Conservation (phyloP, 805 yeast genomes). For the Debaryomyces tyrocola region DNA sequence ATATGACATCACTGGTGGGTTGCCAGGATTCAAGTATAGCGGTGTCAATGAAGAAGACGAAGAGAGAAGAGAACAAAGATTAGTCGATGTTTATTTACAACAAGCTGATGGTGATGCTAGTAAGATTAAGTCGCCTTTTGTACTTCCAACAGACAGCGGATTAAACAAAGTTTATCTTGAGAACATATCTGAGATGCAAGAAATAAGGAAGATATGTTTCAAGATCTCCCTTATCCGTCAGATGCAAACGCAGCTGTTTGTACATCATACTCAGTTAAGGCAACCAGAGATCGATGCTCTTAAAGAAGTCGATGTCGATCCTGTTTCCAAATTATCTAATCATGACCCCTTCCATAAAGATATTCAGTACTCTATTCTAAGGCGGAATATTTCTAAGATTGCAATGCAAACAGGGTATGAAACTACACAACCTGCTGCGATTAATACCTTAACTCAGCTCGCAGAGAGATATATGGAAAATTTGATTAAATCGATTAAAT, state of each 20-base stretch:
- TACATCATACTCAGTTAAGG: slow-evolving; percentile 71
- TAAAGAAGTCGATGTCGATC: slow-evolving; percentile 75
- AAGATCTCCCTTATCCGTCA: slow-evolving; percentile 85
- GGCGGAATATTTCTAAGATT: slow-evolving; percentile 70
- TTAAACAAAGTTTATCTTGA: slow-evolving; percentile 57
- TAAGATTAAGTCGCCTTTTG: slow-evolving; percentile 26
- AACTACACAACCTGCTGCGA: slow-evolving; percentile 72
- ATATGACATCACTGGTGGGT: slow-evolving; percentile 78
- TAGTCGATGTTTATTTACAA: slow-evolving; percentile 34
- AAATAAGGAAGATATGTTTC: slow-evolving; percentile 82
- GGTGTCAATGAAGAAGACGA: slow-evolving; percentile 51
- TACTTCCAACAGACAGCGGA: slow-evolving; percentile 49
- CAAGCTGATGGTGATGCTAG: slow-evolving; percentile 24
- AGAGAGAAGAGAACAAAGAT: slow-evolving; percentile 33
- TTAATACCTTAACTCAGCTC: slow-evolving; percentile 75
- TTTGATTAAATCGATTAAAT: slow-evolving; percentile 65
- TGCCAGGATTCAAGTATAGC: slow-evolving; percentile 62
- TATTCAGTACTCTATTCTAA: slow-evolving; percentile 64
- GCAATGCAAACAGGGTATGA: slow-evolving; percentile 94
- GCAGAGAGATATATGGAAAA: slow-evolving; percentile 80
- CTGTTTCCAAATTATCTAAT: slow-evolving; percentile 69
- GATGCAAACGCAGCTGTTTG: slow-evolving; percentile 80
- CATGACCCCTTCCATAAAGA: slow-evolving; percentile 63
- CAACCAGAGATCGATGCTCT: slow-evolving; percentile 66
- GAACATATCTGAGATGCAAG: slow-evolving; percentile 80